Percentiles rank a stretch among this genome's conserved stretches.
phyloP scores from a whole-genome alignment of 495 filamentous ascomycete species.

The Aspergillus homomorphus region DNA sequence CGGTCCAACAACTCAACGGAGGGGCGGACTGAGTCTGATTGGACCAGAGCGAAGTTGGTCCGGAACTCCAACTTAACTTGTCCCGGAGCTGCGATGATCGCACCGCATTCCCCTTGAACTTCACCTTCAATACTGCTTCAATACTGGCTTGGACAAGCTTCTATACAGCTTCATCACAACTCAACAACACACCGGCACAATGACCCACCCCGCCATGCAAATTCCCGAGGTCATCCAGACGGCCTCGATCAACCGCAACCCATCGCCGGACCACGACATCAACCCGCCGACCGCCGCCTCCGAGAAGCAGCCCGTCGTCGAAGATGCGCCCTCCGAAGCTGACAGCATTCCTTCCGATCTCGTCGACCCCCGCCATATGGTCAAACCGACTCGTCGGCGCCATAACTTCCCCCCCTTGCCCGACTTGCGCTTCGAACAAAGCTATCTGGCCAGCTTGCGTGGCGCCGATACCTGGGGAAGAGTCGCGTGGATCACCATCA shows the following conservation, averaged over 20 bases:
- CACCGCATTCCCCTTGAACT: conserved; percentile 1
- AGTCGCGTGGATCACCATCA: conserved; percentile 76
- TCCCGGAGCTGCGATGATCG: neutral
- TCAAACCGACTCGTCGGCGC: conserved; percentile 52
- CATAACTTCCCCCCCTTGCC: conserved; percentile 76
- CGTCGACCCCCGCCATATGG: conserved; percentile 49
- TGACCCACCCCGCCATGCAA: conserved; percentile 52
- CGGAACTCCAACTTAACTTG: neutral
- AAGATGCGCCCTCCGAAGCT: conserved; percentile 47
- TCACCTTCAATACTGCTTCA: conserved; percentile 7
- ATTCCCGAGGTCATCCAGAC: conserved; percentile 75
- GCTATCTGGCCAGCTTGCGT: conserved; percentile 82
- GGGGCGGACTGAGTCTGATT: conserved; percentile 3
- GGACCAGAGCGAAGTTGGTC: neutral
- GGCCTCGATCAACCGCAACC: conserved; percentile 66
- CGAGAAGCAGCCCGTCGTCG: conserved; percentile 45
- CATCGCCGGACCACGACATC: conserved; percentile 69
- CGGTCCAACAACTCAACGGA: conserved; percentile 21
- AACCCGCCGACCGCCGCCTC: conserved; percentile 75
- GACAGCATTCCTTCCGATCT: conserved; percentile 45
- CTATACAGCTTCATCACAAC: neutral
- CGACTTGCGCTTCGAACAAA: conserved; percentile 95
- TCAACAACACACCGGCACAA: conserved; percentile 17
- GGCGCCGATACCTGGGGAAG: conserved; percentile 71
- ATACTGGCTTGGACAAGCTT: too few species aligned